phyloP scores from a whole-genome alignment of 768 basidiomycete genomes.

The Gloeopeniophorella convolvens region DNA sequence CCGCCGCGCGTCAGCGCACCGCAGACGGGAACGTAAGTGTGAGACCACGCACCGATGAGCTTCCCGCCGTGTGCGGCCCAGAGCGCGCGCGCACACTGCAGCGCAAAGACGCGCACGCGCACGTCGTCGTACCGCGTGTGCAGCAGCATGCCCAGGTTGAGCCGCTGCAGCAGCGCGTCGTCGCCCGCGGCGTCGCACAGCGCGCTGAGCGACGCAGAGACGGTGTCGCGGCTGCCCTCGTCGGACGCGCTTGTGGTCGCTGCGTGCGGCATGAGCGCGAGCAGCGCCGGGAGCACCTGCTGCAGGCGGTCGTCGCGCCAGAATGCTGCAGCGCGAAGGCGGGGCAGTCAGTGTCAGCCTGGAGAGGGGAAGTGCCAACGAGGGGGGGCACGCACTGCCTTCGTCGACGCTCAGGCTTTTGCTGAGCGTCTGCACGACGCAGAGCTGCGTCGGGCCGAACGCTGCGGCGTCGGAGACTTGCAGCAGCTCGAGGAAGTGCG shows the following conservation, averaged over 20 bases:
- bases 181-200: constrained; percentile 54
- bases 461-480: constrained; percentile 37
- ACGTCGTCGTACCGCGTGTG: constrained; percentile 81
- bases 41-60: constrained; percentile 52
- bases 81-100: constrained; percentile 59
- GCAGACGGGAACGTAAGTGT: too few species aligned
- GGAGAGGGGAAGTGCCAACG: background rate
- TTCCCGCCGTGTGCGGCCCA: constrained; percentile 77
- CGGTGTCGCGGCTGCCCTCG: constrained; percentile 21
- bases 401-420: constrained; percentile 77
- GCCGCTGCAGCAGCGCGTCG: constrained; percentile 55
- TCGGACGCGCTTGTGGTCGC: background rate
- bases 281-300: constrained; percentile 39
- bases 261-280: constrained; percentile 7
- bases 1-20: too few species aligned
- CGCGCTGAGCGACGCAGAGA: constrained; percentile 48
- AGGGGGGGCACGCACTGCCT: constrained; percentile 46
- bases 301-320: constrained; percentile 83
- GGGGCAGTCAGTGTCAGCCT: background rate
- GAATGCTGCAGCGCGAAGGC: constrained; percentile 50
- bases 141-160: constrained; percentile 84
- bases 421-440: constrained; percentile 52
- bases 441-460: constrained; percentile 41
- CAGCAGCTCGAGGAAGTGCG: constrained; percentile 59
- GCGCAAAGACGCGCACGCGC: constrained; percentile 59